Conservation (phyloP, 2,329 filamentous ascomycete species). For the Colletotrichum orchidophilum region DNA sequence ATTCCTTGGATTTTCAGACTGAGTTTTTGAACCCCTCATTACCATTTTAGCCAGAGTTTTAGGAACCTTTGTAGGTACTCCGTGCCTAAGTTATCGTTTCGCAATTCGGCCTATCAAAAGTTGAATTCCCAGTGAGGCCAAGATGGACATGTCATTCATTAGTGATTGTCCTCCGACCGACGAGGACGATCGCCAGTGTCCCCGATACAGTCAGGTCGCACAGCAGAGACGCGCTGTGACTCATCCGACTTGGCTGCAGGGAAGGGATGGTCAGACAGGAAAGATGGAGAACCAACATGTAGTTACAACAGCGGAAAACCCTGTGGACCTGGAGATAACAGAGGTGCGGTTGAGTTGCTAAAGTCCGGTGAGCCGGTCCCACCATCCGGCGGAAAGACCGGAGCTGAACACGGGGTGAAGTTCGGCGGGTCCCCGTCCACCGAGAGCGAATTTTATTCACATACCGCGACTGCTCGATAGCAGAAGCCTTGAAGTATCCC, state of each 20-base stretch:
- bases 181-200: background rate
- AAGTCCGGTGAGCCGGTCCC: conserved; percentile 22
- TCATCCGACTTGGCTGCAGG: background rate
- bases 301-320: background rate
- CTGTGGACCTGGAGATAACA: background rate
- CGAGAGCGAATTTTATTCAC: background rate
- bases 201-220: background rate
- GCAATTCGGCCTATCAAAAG: background rate
- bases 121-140: background rate
- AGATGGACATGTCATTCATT: no score
- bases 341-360: conserved; percentile 1
- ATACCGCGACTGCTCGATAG: no score
- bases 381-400: background rate
- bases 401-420: background rate
- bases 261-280: background rate
- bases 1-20: background rate
- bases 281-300: background rate
- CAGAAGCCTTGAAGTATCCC: no score
- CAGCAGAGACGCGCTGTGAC: background rate
- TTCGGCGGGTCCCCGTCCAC: background rate
- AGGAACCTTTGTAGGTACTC: background rate
- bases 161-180: background rate
- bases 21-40: background rate
- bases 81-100: background rate
- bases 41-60: background rate